Percentiles rank a stretch among this genome's conserved stretches.
Conservation (phyloP, 768 basidiomycete genomes). For the Tylopilus intermedius region DNA sequence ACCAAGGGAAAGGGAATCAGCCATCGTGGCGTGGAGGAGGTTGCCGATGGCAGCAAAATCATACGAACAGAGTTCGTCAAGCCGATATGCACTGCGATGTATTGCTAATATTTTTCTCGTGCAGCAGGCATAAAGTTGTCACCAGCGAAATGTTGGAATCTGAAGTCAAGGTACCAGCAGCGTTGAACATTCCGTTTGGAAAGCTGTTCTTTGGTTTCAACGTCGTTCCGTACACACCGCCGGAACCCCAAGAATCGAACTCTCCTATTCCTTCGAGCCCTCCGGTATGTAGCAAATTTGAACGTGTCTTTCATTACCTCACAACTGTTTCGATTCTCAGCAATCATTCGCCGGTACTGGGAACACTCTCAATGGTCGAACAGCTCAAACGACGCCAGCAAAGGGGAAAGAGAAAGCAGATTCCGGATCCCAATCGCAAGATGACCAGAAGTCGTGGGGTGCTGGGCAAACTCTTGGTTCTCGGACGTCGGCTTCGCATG, state of each 20-base stretch:
- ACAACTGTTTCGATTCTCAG: slow-evolving; percentile 17
- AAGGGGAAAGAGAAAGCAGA: slow-evolving; percentile 54
- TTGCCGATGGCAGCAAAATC: slow-evolving; percentile 81
- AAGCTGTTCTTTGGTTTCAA: slow-evolving; percentile 97
- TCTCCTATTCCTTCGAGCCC: slow-evolving; percentile 28
- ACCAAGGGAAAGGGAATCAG: slow-evolving; percentile 94
- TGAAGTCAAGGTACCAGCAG: slow-evolving; percentile 78
- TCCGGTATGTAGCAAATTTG: slow-evolving; percentile 22
- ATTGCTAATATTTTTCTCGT: slow-evolving; percentile 12
- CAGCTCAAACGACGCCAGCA: slow-evolving; percentile 32
- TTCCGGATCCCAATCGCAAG: slow-evolving; percentile 29
- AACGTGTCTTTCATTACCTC: not conserved
- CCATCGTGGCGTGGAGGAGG: slow-evolving; percentile 75
- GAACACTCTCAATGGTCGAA: slow-evolving; percentile 57
- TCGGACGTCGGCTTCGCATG: slow-evolving; percentile 20
- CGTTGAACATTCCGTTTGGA: slow-evolving; percentile 86
- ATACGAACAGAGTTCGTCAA: slow-evolving; percentile 78
- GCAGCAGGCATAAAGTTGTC: slow-evolving; percentile 77
- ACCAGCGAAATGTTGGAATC: slow-evolving; percentile 74
- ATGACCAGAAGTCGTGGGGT: slow-evolving; percentile 36
- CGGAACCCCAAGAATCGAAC: slow-evolving; percentile 29
- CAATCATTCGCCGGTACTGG: slow-evolving; percentile 63
- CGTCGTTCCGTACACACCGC: slow-evolving; percentile 61
- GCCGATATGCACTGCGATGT: not conserved
- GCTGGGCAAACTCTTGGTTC: slow-evolving; percentile 50